Percentiles rank a stretch among this genome's conserved stretches.
Evolutionary conservation across 1,139 yeast species (phyloP).

Genomic region (Lodderomyces jiufengensis): DNA sequence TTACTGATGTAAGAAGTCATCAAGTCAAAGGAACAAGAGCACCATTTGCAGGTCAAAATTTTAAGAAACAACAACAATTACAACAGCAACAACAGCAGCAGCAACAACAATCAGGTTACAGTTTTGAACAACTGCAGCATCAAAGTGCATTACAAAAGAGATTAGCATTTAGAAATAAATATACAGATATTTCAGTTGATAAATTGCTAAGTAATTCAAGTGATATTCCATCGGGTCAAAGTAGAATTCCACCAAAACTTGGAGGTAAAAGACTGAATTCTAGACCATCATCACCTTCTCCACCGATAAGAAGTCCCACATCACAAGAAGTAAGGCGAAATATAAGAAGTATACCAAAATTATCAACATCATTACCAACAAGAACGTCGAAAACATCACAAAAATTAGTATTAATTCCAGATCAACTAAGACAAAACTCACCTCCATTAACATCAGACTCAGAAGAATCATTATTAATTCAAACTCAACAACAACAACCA

Average conservation of each 20-base stretch:
- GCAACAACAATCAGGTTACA: slow-evolving; percentile 13
- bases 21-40: slow-evolving; percentile 61
- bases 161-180: slow-evolving; percentile 38
- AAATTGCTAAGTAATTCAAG: slow-evolving; percentile 69
- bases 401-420: slow-evolving; percentile 82
- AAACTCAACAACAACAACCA: slow-evolving; percentile 1
- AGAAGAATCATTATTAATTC: background rate
- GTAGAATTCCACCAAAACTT: slow-evolving; percentile 40
- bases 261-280: slow-evolving; percentile 1
- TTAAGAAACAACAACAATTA: slow-evolving; percentile 36
- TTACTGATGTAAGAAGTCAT: slow-evolving; percentile 77
- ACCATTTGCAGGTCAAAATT: slow-evolving; percentile 75
- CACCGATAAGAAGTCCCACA: slow-evolving; percentile 7
- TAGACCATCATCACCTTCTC: slow-evolving; percentile 3
- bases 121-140: slow-evolving; percentile 17
- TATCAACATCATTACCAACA: slow-evolving; percentile 70
- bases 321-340: slow-evolving; percentile 19
- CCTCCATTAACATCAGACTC: slow-evolving; percentile 15
- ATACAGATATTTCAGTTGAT: slow-evolving; percentile 70
- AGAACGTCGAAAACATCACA: slow-evolving; percentile 85
- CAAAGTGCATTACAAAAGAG: slow-evolving; percentile 25
- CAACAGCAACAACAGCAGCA: slow-evolving; percentile 16
- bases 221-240: slow-evolving; percentile 80
- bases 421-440: slow-evolving; percentile 33
- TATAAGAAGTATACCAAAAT: slow-evolving; percentile 49